Base-by-base conservation (phyloP, 352 stramenopile species). In the Phytophthora agathidicida region DNA sequence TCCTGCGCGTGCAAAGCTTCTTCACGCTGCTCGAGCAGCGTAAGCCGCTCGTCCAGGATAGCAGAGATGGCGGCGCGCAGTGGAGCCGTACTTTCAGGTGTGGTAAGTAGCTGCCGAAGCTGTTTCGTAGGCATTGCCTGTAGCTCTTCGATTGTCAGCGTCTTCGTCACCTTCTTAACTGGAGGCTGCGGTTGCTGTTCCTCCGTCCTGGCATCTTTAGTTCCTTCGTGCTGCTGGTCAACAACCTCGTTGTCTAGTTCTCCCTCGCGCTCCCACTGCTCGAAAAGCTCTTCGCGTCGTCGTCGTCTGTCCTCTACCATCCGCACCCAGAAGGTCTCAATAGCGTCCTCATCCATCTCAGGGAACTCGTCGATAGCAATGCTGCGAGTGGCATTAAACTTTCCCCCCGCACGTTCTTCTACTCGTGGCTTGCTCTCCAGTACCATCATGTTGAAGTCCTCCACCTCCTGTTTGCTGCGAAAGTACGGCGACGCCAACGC, bases 331-430 rank as follows among this genome's bases (percentile, higher is more conserved):
- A 89, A 95, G 17, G 56, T 43, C 42, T 96, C 84, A 27, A 93
- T 88, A 22, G 83, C 84, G 33, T 81, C 65, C 8, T 90, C 79
- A 37, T 88, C 74, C 88, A 96, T 95, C n/a, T 85, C 76, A 0
- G 88, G 86, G 51, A 96, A 95, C 45, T 84, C 72, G 37, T 94
- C 80, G 42, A 96, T 94, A 16, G 86, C 85, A 55, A 96, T 88
- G 45, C 73, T 92, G 7, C 69, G 68, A 6, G 64, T 60, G 16
- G 48, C 49, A 44, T 87, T 83, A 7, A 59, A 55, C 3, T 44
- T 52, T n/a, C 35, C 45, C 4, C 14, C 45, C 14, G 16, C 57
- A 13, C 38, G 43, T 7, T 71, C 49, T n/a, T 71, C 57, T 1
- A 71, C 30, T 16, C 56, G 39, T 2, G 69, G 60, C 27, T 90